Conservation (phyloP, 805 yeast species). For the Saccharomyces paradoxus region DNA sequence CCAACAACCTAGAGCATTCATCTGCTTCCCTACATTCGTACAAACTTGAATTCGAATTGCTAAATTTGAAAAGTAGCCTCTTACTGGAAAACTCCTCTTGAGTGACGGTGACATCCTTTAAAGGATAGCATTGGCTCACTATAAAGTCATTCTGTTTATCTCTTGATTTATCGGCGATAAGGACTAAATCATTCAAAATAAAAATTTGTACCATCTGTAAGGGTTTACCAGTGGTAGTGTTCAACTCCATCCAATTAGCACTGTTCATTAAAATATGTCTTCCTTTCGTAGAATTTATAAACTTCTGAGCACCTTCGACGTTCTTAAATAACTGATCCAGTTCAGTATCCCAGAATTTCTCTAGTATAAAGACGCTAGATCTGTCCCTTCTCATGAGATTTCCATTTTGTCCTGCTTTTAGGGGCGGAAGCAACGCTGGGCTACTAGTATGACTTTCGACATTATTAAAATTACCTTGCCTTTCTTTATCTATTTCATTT, state of each 20-base stretch:
- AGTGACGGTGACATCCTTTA: conserved; percentile 47
- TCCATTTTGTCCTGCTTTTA: conserved; percentile 4
- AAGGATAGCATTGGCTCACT: conserved; percentile 74
- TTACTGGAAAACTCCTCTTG: conserved; percentile 21
- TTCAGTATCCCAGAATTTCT: conserved; percentile 74
- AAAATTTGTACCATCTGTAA: conserved; percentile 68
- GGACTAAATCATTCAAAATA: conserved; percentile 64
- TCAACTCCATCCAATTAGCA: conserved; percentile 80
- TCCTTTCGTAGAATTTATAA: conserved; percentile 55
- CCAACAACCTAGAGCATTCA: conserved; percentile 36
- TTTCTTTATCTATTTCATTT: conserved; percentile 14
- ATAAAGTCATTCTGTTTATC: conserved; percentile 38
- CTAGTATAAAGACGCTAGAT: conserved; percentile 61
- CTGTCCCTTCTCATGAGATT: conserved; percentile 39
- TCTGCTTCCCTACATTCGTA: conserved; percentile 20
- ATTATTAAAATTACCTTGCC: not conserved
- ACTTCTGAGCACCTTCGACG: conserved; percentile 87
- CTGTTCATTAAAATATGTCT: conserved; percentile 74
- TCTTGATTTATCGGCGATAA: conserved; percentile 59
- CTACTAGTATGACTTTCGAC: not conserved
- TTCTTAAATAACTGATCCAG: conserved; percentile 62
- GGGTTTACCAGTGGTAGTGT: conserved; percentile 77
- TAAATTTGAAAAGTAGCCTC: conserved; percentile 15
- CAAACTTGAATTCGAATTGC: conserved; percentile 8
- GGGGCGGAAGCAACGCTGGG: conserved; percentile 19